Conservation (phyloP, 176 grass and related monocot genomes). For the Zoysia pacifica region DNA sequence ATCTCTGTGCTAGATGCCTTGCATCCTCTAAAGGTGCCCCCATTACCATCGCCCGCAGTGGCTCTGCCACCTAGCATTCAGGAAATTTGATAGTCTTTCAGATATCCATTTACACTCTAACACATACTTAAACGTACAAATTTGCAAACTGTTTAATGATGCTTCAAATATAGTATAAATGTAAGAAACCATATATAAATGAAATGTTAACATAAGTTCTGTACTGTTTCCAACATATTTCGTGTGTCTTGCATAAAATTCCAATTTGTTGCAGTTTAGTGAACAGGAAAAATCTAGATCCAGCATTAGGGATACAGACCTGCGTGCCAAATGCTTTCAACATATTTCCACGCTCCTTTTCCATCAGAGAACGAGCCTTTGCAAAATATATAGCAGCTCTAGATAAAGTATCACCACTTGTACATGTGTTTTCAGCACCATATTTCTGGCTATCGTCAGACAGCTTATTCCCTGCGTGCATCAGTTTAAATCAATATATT, state of each 20-base stretch:
- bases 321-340: constrained; percentile 87
- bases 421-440: constrained; percentile 75
- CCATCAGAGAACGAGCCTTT: constrained; percentile 65
- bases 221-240: neutral
- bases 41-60: constrained; percentile 91
- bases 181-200: constrained; percentile 15
- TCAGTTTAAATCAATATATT: constrained; percentile 16
- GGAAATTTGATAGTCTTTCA: neutral
- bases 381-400: constrained; percentile 64
- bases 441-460: constrained; percentile 95
- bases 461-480: constrained; percentile 72
- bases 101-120: neutral
- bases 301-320: constrained; percentile 44
- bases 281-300: neutral
- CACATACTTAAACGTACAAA: neutral
- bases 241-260: neutral
- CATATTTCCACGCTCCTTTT: constrained; percentile 72
- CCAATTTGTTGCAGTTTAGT: neutral
- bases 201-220: neutral
- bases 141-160: neutral
- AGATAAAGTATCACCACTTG: constrained; percentile 83
- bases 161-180: constrained; percentile 6
- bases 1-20: constrained; percentile 90
- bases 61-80: constrained; percentile 83
- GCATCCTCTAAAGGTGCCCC: constrained; percentile 94